Percentiles rank a stretch among this genome's conserved stretches.
Evolutionary conservation across 1,284 basidiomycete genomes (phyloP).

Genomic region (Vanrija sp.): DNA sequence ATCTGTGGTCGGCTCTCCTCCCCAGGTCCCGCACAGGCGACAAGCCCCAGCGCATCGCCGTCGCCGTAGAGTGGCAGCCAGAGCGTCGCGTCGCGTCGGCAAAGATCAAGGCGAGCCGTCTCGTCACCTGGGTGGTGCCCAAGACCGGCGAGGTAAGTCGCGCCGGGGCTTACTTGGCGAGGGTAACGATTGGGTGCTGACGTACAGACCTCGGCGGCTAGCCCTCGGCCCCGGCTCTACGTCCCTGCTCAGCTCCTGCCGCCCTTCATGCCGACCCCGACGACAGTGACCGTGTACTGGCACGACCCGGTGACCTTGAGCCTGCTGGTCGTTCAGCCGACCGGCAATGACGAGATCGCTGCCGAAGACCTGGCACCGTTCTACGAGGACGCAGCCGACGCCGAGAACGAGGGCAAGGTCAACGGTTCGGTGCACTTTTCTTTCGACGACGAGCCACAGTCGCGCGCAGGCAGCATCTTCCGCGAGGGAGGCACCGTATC

Average conservation of each 20-base stretch:
- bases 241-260: slow-evolving; percentile 35
- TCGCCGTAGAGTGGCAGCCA: slow-evolving; percentile 13
- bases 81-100: slow-evolving; percentile 9
- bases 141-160: slow-evolving; percentile 8
- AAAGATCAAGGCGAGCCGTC: neutral
- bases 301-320: slow-evolving; percentile 36
- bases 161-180: neutral
- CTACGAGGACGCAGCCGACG: slow-evolving; percentile 7
- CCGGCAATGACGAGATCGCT: slow-evolving; percentile 18
- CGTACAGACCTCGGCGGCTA: neutral
- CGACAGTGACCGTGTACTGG: slow-evolving; percentile 21
- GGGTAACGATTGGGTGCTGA: neutral
- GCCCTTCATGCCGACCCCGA: slow-evolving; percentile 23
- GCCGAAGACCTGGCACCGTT: slow-evolving; percentile 18
- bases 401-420: slow-evolving; percentile 4
- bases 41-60: slow-evolving; percentile 3
- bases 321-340: slow-evolving; percentile 39
- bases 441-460: neutral
- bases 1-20: slow-evolving; percentile 12
- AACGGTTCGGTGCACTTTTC: slow-evolving; percentile 14
- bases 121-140: slow-evolving; percentile 14
- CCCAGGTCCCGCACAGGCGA: neutral
- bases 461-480: slow-evolving; percentile 8
- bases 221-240: slow-evolving; percentile 14
- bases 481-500: slow-evolving; percentile 10